phyloP scores from a whole-genome alignment of 2,329 filamentous ascomycete species.

The Arthrinium phaeospermum region DNA sequence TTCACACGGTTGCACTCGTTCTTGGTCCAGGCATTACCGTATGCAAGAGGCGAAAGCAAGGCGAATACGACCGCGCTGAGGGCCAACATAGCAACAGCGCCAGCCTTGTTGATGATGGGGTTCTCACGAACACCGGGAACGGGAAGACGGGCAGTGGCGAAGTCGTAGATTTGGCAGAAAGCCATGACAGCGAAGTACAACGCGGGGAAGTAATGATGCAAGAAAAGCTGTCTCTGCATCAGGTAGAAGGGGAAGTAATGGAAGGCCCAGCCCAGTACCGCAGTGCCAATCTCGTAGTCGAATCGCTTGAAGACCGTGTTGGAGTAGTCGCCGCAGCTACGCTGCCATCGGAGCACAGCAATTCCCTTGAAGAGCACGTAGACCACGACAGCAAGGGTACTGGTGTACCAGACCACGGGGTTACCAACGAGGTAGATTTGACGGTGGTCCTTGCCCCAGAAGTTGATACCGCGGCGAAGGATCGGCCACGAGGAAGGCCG shows the following conservation, averaged over 20 bases:
- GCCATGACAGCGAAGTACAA: slow-evolving; percentile 93
- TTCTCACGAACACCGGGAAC: slow-evolving; percentile 71
- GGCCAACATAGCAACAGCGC: slow-evolving; percentile 75
- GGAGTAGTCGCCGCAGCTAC: slow-evolving; percentile 85
- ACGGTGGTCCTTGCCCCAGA: slow-evolving; percentile 93
- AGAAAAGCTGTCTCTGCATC: slow-evolving; percentile 96
- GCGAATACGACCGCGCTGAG: slow-evolving; percentile 78
- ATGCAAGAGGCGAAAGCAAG: slow-evolving; percentile 87
- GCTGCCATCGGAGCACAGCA: slow-evolving; percentile 90
- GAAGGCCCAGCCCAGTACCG: slow-evolving; percentile 91
- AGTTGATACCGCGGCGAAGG: slow-evolving; percentile 94
- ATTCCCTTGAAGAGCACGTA: slow-evolving; percentile 88
- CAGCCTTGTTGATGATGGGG: slow-evolving; percentile 75
- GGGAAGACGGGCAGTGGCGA: slow-evolving; percentile 74
- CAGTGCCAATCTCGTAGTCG: slow-evolving; percentile 93
- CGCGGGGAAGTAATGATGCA: slow-evolving; percentile 98
- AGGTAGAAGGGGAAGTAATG: slow-evolving; percentile 99
- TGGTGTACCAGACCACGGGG: slow-evolving; percentile 92
- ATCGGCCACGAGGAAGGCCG: slow-evolving; percentile 92
- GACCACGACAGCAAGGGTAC: slow-evolving; percentile 75
- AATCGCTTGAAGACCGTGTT: slow-evolving; percentile 90
- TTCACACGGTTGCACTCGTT: slow-evolving; percentile 85
- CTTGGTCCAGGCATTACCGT: slow-evolving; percentile 94
- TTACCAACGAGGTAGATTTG: slow-evolving; percentile 98
- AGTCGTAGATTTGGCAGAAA: slow-evolving; percentile 89